Percentiles rank a stretch among this genome's conserved stretches.
phyloP scores from a whole-genome alignment of 2,329 filamentous ascomycete genomes.

The Aspergillus sp. region DNA sequence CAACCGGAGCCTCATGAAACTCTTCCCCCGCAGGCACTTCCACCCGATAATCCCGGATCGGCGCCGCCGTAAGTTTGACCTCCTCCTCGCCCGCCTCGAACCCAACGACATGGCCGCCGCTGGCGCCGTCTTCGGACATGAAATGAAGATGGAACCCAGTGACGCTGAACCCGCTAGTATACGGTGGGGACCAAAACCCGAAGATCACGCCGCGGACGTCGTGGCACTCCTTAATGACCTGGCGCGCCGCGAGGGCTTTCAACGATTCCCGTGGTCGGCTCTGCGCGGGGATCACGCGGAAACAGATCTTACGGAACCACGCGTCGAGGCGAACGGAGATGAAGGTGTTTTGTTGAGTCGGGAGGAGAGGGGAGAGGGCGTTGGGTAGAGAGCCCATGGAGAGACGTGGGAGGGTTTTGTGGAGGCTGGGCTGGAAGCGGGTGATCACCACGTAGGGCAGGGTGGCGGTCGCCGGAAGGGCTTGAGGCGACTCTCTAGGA shows the following conservation, averaged over 20 bases:
- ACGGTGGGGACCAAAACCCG: constrained; percentile 42
- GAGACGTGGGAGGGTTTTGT: constrained; percentile 4
- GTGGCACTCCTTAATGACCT: constrained; percentile 31
- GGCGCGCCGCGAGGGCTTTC: constrained; percentile 21
- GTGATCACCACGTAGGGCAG: constrained; percentile 42
- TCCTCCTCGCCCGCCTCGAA: constrained; percentile 26
- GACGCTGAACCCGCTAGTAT: constrained; percentile 43
- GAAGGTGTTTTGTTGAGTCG: constrained; percentile 8
- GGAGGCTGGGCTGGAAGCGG: constrained; percentile 27
- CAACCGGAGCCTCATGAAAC: constrained; percentile 37
- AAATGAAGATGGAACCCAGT: constrained; percentile 46
- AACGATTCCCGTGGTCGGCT: constrained; percentile 1
- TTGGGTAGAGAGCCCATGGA: constrained; percentile 1
- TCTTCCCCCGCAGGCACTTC: constrained; percentile 40
- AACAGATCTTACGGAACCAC: not conserved
- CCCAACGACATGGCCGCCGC: constrained; percentile 34
- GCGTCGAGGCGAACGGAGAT: constrained; percentile 9
- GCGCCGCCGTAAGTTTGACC: constrained; percentile 38
- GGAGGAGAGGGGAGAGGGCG: constrained; percentile 10
- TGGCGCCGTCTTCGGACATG: constrained; percentile 33
- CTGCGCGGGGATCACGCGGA: constrained; percentile 8
- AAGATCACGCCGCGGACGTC: constrained; percentile 42
- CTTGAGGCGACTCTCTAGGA: constrained; percentile 27
- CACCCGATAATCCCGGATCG: constrained; percentile 38
- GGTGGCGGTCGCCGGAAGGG: constrained; percentile 32